These are phyloP conservation scores for Elaeis guineensis DNA, from an alignment of 176 grass and related monocot species.

Conservation along the genomic window DNA sequence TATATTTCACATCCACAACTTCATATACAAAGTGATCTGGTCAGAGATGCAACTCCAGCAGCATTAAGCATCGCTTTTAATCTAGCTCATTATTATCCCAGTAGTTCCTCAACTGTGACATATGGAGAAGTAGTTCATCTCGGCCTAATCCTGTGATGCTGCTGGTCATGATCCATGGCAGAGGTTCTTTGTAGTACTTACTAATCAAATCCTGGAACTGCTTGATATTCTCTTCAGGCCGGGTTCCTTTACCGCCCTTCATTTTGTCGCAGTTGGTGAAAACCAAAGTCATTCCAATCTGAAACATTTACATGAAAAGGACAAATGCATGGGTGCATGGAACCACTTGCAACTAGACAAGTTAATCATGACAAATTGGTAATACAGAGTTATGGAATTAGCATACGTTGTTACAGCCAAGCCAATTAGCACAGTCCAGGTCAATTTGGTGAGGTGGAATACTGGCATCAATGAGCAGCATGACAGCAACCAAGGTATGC, in stretches of 20 bases:
- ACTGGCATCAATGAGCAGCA: constrained; percentile 88
- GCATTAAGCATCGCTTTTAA: neutral
- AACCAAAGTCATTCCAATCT: constrained; percentile 90
- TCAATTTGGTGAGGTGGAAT: constrained; percentile 81
- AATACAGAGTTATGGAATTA: too few species aligned
- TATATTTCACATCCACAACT: too few species aligned
- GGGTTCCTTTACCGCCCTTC: constrained; percentile 61
- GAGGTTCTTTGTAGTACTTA: constrained; percentile 51
- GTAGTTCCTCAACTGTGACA: constrained; percentile 84
- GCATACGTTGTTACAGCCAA: constrained; percentile 86
- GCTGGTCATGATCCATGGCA: constrained; percentile 95
- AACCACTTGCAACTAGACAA: too few species aligned
- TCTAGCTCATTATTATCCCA: constrained; percentile 59
- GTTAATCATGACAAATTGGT: too few species aligned
- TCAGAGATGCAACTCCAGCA: too few species aligned
- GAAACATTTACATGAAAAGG: constrained; percentile 8
- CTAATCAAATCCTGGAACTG: constrained; percentile 74
- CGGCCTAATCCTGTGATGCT: constrained; percentile 62
- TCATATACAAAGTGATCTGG: too few species aligned
- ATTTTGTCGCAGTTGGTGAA: constrained; percentile 98
- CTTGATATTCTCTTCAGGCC: constrained; percentile 76
- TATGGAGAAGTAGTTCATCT: constrained; percentile 60
- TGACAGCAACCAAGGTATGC: constrained; percentile 58
- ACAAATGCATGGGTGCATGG: neutral
- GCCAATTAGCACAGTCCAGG: constrained; percentile 95